phyloP scores from a whole-genome alignment of 108 stramenopile species.

The Skeletonema menzelii region DNA sequence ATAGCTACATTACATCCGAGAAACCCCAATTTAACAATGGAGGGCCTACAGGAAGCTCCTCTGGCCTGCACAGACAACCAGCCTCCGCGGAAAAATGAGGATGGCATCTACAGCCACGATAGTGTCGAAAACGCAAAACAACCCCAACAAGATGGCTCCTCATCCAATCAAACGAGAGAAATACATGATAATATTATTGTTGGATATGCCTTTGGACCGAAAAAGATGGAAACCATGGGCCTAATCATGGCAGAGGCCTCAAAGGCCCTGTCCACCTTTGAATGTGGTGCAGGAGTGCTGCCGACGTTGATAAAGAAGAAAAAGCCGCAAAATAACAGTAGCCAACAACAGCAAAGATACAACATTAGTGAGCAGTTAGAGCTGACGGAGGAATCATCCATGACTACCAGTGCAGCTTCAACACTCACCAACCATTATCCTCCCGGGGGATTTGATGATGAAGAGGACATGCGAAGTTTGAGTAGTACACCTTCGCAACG shows the following conservation, averaged over 20 bases:
- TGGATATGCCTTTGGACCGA: slow-evolving; percentile 85
- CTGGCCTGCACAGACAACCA: background rate
- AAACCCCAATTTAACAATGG: background rate
- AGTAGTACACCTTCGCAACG: slow-evolving; percentile 35
- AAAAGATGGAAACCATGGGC: slow-evolving; percentile 92
- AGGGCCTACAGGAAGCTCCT: background rate
- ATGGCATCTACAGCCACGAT: background rate
- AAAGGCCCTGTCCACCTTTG: slow-evolving; percentile 47
- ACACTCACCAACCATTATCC: background rate
- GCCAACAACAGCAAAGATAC: background rate
- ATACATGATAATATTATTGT: slow-evolving; percentile 63
- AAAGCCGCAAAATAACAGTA: background rate
- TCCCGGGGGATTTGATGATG: slow-evolving; percentile 10
- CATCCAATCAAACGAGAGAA: slow-evolving; percentile 1
- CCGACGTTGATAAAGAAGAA: slow-evolving; percentile 5
- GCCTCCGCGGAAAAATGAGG: background rate
- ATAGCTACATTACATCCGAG: background rate
- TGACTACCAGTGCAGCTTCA: slow-evolving; percentile 15
- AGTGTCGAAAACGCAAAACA: background rate
- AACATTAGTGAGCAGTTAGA: background rate
- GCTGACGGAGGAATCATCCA: slow-evolving; percentile 31
- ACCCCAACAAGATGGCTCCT: background rate
- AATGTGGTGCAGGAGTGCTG: slow-evolving; percentile 11
- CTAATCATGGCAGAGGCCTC: slow-evolving; percentile 85
- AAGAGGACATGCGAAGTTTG: slow-evolving; percentile 39